A percentile compares a stretch with the other conserved stretches of the same genome.
Evolutionary conservation across 345 rosid species (phyloP).

Genomic region (Mangifera indica): DNA sequence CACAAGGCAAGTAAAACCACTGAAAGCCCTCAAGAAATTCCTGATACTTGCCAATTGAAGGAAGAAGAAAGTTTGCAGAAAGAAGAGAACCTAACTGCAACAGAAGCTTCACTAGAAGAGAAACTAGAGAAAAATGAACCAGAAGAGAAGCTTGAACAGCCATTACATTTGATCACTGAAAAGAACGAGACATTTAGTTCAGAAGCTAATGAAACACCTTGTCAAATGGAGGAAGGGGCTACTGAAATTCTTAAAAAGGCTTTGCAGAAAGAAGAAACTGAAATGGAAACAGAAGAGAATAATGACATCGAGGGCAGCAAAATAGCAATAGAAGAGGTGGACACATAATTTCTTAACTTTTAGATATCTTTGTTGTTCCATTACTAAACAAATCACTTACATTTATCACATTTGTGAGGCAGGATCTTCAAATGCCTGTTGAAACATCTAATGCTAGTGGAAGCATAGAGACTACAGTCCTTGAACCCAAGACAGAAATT

Average conservation of each 20-base stretch:
- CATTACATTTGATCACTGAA: background rate
- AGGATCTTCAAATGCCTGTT: background rate
- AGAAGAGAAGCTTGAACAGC: slow-evolving; percentile 5
- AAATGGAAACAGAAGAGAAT: slow-evolving; percentile 8
- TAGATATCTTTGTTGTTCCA: too few species aligned
- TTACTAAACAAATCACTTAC: background rate
- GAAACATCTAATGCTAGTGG: slow-evolving; percentile 1
- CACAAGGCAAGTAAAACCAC: slow-evolving; percentile 5
- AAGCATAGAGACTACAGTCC: background rate
- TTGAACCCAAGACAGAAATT: background rate
- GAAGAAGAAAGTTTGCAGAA: slow-evolving; percentile 16
- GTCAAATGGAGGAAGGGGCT: slow-evolving; percentile 2
- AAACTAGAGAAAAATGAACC: slow-evolving; percentile 5
- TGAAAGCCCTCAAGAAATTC: slow-evolving; percentile 4
- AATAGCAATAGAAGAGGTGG: slow-evolving; percentile 24
- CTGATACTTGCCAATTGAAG: background rate
- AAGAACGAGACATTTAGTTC: slow-evolving; percentile 5
- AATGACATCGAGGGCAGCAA: slow-evolving; percentile 2
- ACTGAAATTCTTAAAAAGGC: slow-evolving; percentile 13
- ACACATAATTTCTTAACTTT: background rate
- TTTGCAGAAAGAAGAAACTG: slow-evolving; percentile 5
- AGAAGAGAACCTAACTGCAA: slow-evolving; percentile 11
- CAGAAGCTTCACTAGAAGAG: slow-evolving; percentile 13
- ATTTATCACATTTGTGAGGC: background rate
- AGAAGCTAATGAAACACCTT: background rate